Base-by-base conservation (phyloP, 805 yeast species). In the Barnettozyma pratensis region DNA sequence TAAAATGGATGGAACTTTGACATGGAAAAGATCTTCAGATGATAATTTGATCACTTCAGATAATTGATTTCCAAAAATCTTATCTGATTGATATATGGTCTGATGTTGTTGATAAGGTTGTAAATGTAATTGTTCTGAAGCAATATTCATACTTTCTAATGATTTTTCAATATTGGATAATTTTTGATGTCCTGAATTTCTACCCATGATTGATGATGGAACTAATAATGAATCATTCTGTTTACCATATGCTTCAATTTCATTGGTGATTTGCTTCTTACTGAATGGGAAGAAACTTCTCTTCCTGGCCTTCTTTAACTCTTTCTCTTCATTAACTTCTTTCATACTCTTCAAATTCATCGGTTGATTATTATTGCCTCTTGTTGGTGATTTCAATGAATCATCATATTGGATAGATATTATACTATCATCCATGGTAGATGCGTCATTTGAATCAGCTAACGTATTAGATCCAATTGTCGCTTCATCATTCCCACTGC, bases 1-100 rank as follows among this genome's bases (percentile, higher is more conserved):
- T 14, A 88, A 79, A 7, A 92, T 81, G 38, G 90, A 80, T 1
- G 99, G 97, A 19, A 71, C 66, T 7, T 63, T 64, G 34, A 70
- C 72, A 25, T 77, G 74, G 49, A 69, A 62, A 58, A 75, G 53
- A 34, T 67, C 63, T 44, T 73, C 74, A 5, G 77, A 70, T 3
- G 91, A 83, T 31, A 81, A 57, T 19, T 71, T 68, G 39, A 73
- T 66, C 1, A 84, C 82, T 14, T 71, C 74, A 3, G 66, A 68
- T 29, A 89, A 56, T 0, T 83, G 77, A n/a, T 80, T 70, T 0
- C 91, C 94, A 69, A 88, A 88, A 1, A 86, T 69, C 5, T 64
- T 59, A 47, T 72, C 73, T 12, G 74, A 57, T 26, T 44, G 45
- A 14, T 31, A 28, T 5, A 19, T 19, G 19, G 19, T 19, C 19